Base-by-base conservation (phyloP, 2,329 filamentous ascomycete species). In the Colletotrichum sidae region DNA sequence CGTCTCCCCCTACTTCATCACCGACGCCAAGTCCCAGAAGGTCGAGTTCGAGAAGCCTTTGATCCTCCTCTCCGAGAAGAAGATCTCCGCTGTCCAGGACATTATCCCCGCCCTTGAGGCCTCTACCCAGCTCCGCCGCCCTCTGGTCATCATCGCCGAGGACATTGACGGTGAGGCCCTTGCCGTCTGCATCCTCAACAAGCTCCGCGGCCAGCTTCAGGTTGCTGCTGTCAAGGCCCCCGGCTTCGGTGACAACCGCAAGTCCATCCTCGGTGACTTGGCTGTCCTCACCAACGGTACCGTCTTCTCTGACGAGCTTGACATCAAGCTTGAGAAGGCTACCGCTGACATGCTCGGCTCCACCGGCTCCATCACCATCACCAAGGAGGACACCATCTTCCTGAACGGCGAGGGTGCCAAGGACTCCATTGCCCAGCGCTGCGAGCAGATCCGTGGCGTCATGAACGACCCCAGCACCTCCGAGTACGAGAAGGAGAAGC, bases 401-500 rank as follows among this genome's bases (percentile, higher is more conserved):
- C 89, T 99, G 69, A 99, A 99, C 81, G 96, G 96, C 62, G 94
- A 97, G 76, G 96, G 96, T 70, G 91, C 85, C 90, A 97, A 98
- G 88, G 96, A 99, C 77, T 80, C 87, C 71, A 96, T 99, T 75
- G 83, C 92, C 70, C 94, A 97, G 87, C 92, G 96, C 79, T 98
- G 96, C 83, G 96, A 99, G 85, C 96, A 99, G 87, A 99, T 99
- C 82, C 94, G 96, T 73, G 94, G 95, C 72, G 94, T 98, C 82
- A 97, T 97, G 86, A 87, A 86, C 69, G 96, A 99, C 84, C 92
- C 95, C 71, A 90, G 88, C 73, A 99, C 96, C 70, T 97, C 94
- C 53, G 96, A 99, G 77, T 99, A 99, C 84, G 96, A 99, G 89
- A 98, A 97, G 89, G 96, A 99, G 92, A 99, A 99, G 90, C 93